Evolutionary conservation across 2,329 filamentous ascomycete species (phyloP).

Genomic region (Drechslerella stenobrocha): DNA sequence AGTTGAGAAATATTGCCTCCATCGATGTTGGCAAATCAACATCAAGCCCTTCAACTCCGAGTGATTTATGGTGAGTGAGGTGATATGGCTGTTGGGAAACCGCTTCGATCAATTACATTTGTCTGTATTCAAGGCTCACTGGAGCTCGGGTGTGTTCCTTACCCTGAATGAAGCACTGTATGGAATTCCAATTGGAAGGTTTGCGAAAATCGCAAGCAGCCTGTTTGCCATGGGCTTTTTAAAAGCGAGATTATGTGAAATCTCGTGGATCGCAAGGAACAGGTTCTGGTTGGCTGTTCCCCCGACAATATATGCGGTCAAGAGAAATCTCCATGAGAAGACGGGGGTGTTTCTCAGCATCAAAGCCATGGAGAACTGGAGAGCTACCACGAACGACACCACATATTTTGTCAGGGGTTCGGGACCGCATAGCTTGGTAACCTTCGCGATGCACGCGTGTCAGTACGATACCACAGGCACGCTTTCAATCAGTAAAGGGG

Average conservation of each 20-base stretch:
- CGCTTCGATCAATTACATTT: background rate
- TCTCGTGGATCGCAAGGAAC: constrained; percentile 98
- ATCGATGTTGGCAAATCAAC: constrained; percentile 91
- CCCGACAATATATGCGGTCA: constrained; percentile 85
- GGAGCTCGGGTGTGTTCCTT: constrained; percentile 54
- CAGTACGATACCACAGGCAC: too few species aligned
- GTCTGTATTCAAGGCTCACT: background rate
- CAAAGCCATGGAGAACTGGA: constrained; percentile 79
- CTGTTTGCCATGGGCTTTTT: constrained; percentile 77
- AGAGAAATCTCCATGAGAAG: constrained; percentile 80
- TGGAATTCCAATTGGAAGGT: constrained; percentile 90
- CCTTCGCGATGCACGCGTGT: constrained; percentile 66
- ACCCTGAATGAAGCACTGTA: constrained; percentile 95
- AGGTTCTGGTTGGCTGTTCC: constrained; percentile 98
- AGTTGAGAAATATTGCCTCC: constrained; percentile 91
- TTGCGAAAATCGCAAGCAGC: constrained; percentile 86
- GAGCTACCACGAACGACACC: constrained; percentile 76
- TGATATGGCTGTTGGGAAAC: constrained; percentile 75
- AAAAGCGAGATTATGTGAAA: constrained; percentile 96
- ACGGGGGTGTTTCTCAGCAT: constrained; percentile 75
- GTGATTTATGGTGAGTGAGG: constrained; percentile 96
- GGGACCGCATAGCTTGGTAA: constrained; percentile 94
- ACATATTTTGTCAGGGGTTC: constrained; percentile 95
- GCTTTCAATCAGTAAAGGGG: constrained; percentile 33
- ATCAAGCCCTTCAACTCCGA: constrained; percentile 93